These are phyloP conservation scores for Aspergillus steynii DNA, from an alignment of 495 filamentous ascomycete genomes.

Conservation along the genomic window DNA sequence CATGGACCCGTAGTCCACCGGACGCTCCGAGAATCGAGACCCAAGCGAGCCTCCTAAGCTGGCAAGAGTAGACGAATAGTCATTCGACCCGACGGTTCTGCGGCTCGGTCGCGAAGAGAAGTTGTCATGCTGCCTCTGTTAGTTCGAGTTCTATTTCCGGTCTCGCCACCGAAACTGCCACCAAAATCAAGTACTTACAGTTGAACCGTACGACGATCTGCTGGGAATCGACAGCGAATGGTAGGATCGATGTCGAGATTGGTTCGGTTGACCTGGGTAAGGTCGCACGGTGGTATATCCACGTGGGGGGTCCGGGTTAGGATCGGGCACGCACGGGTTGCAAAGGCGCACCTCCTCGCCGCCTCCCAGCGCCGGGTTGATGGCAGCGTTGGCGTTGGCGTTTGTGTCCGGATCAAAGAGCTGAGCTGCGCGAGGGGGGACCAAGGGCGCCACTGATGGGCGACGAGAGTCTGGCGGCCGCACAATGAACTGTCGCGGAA, in stretches of 20 bases:
- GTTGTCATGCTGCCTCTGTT: slow-evolving; percentile 15
- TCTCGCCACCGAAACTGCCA: no score
- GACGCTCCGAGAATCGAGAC: slow-evolving; percentile 25
- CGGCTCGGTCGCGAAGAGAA: slow-evolving; percentile 18
- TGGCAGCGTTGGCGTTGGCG: slow-evolving; percentile 19
- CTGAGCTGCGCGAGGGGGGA: slow-evolving; percentile 19
- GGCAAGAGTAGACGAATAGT: slow-evolving; percentile 17
- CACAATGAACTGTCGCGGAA: slow-evolving; percentile 91
- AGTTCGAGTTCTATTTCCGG: background rate
- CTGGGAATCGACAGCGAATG: slow-evolving; percentile 20
- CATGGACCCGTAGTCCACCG: slow-evolving; percentile 22
- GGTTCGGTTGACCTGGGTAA: slow-evolving; percentile 22
- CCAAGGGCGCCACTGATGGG: slow-evolving; percentile 22
- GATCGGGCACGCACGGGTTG: slow-evolving; percentile 93
- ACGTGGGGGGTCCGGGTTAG: slow-evolving; percentile 67
- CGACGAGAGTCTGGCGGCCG: slow-evolving; percentile 61
- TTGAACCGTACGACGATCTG: slow-evolving; percentile 2
- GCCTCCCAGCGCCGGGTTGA: slow-evolving; percentile 64
- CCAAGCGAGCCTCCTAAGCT: slow-evolving; percentile 18
- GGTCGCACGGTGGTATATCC: slow-evolving; percentile 30
- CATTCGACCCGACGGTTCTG: slow-evolving; percentile 27
- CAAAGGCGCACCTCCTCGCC: slow-evolving; percentile 88
- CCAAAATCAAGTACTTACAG: slow-evolving; percentile 11
- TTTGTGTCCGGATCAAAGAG: slow-evolving; percentile 42
- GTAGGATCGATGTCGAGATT: slow-evolving; percentile 22